Evolutionary conservation across 331 rosid species (phyloP), one percentile per base, ranked within the genome.

Genomic region (Quercus tomentella): DNA sequence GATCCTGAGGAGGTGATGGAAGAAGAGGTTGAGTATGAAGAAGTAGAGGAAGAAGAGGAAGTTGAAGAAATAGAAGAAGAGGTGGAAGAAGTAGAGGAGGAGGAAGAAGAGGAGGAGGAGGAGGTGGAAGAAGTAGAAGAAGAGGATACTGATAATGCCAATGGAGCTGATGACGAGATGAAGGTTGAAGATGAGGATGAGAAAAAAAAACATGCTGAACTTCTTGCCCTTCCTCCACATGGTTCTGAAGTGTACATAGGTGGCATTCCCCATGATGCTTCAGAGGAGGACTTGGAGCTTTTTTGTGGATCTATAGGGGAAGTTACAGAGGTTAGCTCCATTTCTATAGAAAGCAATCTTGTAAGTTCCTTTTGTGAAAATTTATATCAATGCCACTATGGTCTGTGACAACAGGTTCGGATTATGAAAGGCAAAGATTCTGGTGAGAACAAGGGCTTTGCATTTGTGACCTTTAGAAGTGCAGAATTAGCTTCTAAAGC

Each of bases 171-270:
- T 55, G 88, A 80, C 56, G 88, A 79, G 43, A 65, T 71, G 18
- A 77, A 81, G 82, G 78, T 35, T 67, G 86, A 72, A 79, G 91
- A 89, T 71, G 90, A 88, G 71, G 88, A 87, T 25, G 94, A 91
- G 73, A 91, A 88, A 85, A 89, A 87, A 81, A 89, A 83, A 69
- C 93, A 90, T 73, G 96, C 87, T 2, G 94, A 89, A 79, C 96
- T 95, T 86, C 99, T 93, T 76, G 80, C 98, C 84, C 91, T 95
- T 84, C 99, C 99, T 83, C 96, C 99, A 63, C 99, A 95, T 77
- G 97, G 96, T 68, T 95, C 98, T 74, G 99, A 95, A 91, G 98
- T 93, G 68, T 95, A 95, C 84, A 73, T 95, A 65, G 99, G 99
- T 54, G 93, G 98, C 80, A 87, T 95, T 89, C 94, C 98, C 69